Conservation (phyloP, 768 basidiomycete genomes). For the Myochromella boudieri region DNA sequence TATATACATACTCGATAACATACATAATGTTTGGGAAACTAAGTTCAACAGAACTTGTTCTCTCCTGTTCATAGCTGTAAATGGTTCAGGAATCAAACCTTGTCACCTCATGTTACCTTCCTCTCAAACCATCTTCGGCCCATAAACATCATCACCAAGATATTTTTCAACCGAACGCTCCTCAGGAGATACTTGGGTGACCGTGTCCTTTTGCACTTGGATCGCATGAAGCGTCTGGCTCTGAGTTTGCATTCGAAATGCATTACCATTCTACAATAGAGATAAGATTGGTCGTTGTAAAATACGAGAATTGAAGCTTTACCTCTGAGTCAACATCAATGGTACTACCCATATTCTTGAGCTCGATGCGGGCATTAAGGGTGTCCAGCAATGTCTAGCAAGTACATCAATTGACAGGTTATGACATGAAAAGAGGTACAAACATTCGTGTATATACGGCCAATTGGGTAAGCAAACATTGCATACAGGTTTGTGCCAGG, state of each 20-base stretch:
- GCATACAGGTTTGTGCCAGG: slow-evolving; percentile 29
- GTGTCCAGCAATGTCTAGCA: slow-evolving; percentile 44
- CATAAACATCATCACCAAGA: slow-evolving; percentile 15
- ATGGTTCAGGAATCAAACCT: neutral
- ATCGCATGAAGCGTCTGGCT: slow-evolving; percentile 24
- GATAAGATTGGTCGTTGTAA: neutral
- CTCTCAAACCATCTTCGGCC: slow-evolving; percentile 5
- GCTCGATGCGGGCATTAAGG: slow-evolving; percentile 35
- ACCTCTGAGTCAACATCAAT: slow-evolving; percentile 31
- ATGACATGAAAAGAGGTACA: slow-evolving; percentile 7
- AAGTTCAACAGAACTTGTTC: too few relatives aligned
- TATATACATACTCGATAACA: too few relatives aligned
- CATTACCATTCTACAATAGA: slow-evolving; percentile 18
- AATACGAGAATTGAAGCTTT: neutral
- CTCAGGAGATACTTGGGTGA: slow-evolving; percentile 19
- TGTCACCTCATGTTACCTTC: neutral
- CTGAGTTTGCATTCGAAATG: slow-evolving; percentile 23
- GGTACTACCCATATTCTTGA: slow-evolving; percentile 26
- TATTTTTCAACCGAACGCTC: slow-evolving; percentile 21
- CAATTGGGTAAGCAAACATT: slow-evolving; percentile 26
- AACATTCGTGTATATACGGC: slow-evolving; percentile 44
- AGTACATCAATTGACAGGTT: neutral
- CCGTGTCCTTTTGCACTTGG: slow-evolving; percentile 24
- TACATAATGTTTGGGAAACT: too few relatives aligned
- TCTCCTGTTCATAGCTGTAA: too few relatives aligned